Base-by-base conservation (phyloP, 2,329 filamentous ascomycete genomes). In the Hymenoscyphus linearis region DNA sequence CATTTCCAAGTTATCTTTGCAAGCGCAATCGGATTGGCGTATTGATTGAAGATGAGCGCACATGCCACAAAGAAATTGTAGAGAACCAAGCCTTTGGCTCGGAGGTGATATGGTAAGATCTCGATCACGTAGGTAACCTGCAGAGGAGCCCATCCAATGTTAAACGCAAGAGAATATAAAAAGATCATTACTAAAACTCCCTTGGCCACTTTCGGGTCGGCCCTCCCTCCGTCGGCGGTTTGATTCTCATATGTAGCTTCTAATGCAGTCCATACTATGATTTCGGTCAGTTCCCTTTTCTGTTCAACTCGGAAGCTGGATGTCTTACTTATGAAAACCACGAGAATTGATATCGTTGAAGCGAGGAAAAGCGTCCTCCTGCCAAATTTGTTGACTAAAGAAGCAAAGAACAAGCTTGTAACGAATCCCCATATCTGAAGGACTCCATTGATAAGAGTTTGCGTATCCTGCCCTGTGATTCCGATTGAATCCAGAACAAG, bases 111-210 rank as follows among this genome's bases (percentile, higher is more conserved):
- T n/a, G 66, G 67, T n/a, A 70, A 61, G 36, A 70, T 69, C 36
- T 68, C 68, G 16, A 68, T 60, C n/a, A 62, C 62, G 52, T 70
- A 70, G 5, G 64, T 63, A 1, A 68, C 65, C 37, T 64, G 61
- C 12, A 68, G 58, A 31, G 63, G 61, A 50, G 34, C 56, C 67
- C 67, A 69, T 22, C 62, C 66, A 18, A 76, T 68, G 50, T 72
- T 70, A 57, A 69, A 74, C 65, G 80, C 77, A 59, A 78, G 72
- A 52, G 72, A 72, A 73, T 77, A 79, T 58, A 81, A 70, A 74
- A 76, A 81, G 66, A 81, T 78, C 62, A 68, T 67, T 13, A 65
- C 64, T 5, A 68, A 55, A 6, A 68, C 66, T 25, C 60, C 65
- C 47, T 55, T 64, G 2, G 59, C 65, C 12, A 67, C 44, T 3